phyloP scores from a whole-genome alignment of 2,329 filamentous ascomycete genomes.

The Chalara sp. region DNA sequence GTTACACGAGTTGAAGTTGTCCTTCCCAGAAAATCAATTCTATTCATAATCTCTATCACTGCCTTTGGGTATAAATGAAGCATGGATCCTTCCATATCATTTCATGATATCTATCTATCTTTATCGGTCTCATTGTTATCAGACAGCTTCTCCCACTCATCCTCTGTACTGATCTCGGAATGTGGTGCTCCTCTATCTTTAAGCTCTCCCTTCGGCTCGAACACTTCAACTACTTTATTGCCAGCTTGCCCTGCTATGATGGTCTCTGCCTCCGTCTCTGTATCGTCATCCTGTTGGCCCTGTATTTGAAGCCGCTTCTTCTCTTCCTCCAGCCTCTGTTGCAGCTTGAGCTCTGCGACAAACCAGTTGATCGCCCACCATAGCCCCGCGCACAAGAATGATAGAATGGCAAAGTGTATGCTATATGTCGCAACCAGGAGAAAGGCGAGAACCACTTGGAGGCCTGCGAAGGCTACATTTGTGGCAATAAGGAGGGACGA shows the following conservation, averaged over 20 bases:
- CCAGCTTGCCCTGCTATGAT: slow-evolving; percentile 36
- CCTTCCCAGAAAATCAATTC: no score
- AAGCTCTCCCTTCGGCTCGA: slow-evolving; percentile 20
- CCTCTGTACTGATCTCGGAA: slow-evolving; percentile 72
- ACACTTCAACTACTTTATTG: slow-evolving; percentile 23
- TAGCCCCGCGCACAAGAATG: slow-evolving; percentile 68
- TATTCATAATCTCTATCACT: not conserved
- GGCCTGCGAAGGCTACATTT: slow-evolving; percentile 78
- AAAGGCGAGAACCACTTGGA: slow-evolving; percentile 70
- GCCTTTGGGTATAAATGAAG: slow-evolving; percentile 9
- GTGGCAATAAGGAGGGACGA: slow-evolving; percentile 83
- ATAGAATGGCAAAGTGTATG: slow-evolving; percentile 82
- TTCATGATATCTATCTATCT: slow-evolving; percentile 35
- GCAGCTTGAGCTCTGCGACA: slow-evolving; percentile 53
- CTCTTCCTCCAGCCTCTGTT: slow-evolving; percentile 38
- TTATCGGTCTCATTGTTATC: slow-evolving; percentile 56
- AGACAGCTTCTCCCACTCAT: slow-evolving; percentile 95
- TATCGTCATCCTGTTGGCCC: slow-evolving; percentile 22
- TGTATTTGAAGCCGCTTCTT: slow-evolving; percentile 19
- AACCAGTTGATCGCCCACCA: slow-evolving; percentile 99
- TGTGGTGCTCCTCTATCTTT: slow-evolving; percentile 35
- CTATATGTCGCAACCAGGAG: slow-evolving; percentile 79
- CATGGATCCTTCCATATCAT: not conserved
- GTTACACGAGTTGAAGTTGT: no score
- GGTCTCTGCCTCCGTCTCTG: slow-evolving; percentile 42